phyloP scores from a whole-genome alignment of 176 grass and related monocot genomes.

The Cenchrus fungigraminus region DNA sequence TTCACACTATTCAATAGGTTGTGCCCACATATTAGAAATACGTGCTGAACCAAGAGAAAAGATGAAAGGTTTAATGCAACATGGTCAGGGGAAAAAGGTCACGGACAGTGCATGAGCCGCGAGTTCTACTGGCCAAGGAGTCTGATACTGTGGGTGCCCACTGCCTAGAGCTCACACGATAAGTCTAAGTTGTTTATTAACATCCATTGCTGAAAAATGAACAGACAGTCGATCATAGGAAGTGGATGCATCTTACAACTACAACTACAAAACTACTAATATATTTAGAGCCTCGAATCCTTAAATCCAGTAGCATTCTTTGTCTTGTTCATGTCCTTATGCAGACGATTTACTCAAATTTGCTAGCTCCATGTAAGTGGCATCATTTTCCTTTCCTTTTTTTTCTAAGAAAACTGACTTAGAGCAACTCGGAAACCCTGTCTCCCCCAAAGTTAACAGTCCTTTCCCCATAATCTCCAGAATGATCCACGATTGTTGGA shows the following conservation, averaged over 20 bases:
- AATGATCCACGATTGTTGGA: too few species aligned
- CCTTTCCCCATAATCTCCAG: too few species aligned
- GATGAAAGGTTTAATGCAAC: conserved; percentile 8
- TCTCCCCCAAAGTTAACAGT: too few species aligned
- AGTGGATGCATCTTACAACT: not conserved
- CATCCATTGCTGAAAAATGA: not conserved
- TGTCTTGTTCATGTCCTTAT: conserved; percentile 25
- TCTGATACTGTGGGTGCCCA: conserved; percentile 33
- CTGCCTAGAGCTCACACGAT: not conserved
- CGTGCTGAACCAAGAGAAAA: not conserved
- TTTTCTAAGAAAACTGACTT: not conserved
- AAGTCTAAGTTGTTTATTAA: not conserved
- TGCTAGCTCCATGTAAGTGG: not conserved
- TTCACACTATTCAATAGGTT: conserved; percentile 44
- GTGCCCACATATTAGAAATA: conserved; percentile 25
- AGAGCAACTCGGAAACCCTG: not conserved
- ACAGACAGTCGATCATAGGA: not conserved
- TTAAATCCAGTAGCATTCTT: conserved; percentile 22
- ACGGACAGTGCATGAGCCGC: conserved; percentile 33
- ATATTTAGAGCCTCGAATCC: conserved; percentile 7
- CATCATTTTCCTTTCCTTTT: not conserved
- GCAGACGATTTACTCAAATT: conserved; percentile 35
- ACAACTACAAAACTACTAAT: not conserved
- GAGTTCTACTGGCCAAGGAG: conserved; percentile 16
- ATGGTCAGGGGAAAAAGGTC: conserved; percentile 16